Percentiles rank a stretch among this genome's conserved stretches.
Conservation (phyloP, 495 filamentous ascomycete genomes). For the Amphirosellinia nigrospora region DNA sequence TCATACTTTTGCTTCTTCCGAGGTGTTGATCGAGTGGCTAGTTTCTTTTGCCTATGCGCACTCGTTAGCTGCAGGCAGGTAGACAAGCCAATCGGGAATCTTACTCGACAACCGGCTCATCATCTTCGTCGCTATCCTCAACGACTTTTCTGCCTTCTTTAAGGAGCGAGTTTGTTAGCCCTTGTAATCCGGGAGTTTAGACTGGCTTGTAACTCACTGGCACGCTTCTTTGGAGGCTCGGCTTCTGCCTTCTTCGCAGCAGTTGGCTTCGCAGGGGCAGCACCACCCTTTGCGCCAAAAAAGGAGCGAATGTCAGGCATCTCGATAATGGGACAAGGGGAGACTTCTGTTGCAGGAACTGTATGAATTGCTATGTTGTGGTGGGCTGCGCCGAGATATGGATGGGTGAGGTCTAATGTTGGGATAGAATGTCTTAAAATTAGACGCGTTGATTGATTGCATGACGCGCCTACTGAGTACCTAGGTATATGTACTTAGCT, state of each 20-base stretch:
- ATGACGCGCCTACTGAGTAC: slow-evolving; percentile 19
- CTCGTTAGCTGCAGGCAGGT: slow-evolving; percentile 14
- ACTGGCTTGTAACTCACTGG: slow-evolving; percentile 43
- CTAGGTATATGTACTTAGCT: not conserved
- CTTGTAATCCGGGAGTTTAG: not conserved
- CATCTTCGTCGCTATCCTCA: slow-evolving; percentile 79
- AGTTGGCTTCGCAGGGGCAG: slow-evolving; percentile 50
- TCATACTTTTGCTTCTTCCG: slow-evolving; percentile 47
- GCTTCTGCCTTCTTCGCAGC: slow-evolving; percentile 53
- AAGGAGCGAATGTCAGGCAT: slow-evolving; percentile 88
- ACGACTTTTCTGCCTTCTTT: slow-evolving; percentile 72
- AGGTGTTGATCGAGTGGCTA: slow-evolving; percentile 43
- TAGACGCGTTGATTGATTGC: slow-evolving; percentile 22
- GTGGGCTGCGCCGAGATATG: not conserved
- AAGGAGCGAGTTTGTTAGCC: slow-evolving; percentile 33
- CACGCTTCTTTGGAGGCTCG: slow-evolving; percentile 45
- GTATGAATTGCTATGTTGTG: slow-evolving; percentile 1
- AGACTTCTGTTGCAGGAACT: no score
- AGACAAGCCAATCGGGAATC: slow-evolving; percentile 8
- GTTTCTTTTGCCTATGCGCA: slow-evolving; percentile 43
- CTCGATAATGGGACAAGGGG: slow-evolving; percentile 14
- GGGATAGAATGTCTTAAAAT: slow-evolving; percentile 5
- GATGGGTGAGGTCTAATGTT: slow-evolving; percentile 9
- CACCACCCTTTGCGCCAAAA: slow-evolving; percentile 68
- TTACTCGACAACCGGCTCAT: slow-evolving; percentile 50